These are phyloP conservation scores for Hanseniaspora gamundiae DNA, from an alignment of 1,139 yeast species.

Conservation along the genomic window DNA sequence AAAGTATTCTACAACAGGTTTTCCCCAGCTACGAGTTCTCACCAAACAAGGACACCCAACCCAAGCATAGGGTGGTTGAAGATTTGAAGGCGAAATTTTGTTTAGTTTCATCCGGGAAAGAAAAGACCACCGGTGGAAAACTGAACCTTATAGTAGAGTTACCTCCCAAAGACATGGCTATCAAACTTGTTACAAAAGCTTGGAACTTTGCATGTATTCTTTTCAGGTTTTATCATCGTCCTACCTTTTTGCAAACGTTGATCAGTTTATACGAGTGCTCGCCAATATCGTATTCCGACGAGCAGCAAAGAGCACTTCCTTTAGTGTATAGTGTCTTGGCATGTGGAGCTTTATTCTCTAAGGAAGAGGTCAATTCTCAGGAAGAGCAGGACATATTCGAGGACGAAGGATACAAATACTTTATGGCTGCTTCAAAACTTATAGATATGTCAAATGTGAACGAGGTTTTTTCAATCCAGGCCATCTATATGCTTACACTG, in stretches of 20 bases:
- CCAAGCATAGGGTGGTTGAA: not conserved
- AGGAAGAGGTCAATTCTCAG: conserved; percentile 26
- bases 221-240: conserved; percentile 76
- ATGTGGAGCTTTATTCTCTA: conserved; percentile 59
- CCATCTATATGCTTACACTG: conserved; percentile 54
- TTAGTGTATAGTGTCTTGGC: conserved; percentile 62
- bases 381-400: conserved; percentile 21
- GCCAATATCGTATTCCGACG: conserved; percentile 54
- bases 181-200: conserved; percentile 58
- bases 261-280: conserved; percentile 53
- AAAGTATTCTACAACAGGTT: not conserved
- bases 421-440: conserved; percentile 67
- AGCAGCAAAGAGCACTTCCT: conserved; percentile 69
- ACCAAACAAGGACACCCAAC: not conserved
- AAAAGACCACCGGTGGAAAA: not conserved
- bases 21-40: not conserved
- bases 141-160: conserved; percentile 42
- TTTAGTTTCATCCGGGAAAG: conserved; percentile 3
- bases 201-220: conserved; percentile 83
- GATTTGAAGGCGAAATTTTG: conserved; percentile 1
- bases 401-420: conserved; percentile 75
- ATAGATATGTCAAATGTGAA: conserved; percentile 56
- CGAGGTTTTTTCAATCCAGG: conserved; percentile 58
- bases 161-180: conserved; percentile 64
- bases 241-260: conserved; percentile 51